Evolutionary conservation across 495 filamentous ascomycete species (phyloP), one percentile per base, ranked within the genome.

Genomic region (Tuber umbilicatum): DNA sequence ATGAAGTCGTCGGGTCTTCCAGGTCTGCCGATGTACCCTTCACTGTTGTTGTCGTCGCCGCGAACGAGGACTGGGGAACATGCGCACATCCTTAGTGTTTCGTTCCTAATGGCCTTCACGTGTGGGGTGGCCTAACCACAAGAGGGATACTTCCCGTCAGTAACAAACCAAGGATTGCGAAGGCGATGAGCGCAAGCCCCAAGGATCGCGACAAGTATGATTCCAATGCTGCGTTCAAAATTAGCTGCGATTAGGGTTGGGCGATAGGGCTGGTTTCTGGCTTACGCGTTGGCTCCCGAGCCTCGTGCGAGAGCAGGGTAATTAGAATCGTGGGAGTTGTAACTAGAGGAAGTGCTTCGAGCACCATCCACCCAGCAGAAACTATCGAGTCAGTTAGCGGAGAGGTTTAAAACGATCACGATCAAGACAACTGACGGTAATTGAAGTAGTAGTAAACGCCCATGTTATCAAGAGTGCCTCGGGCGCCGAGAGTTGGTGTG

Each of bases 101-200:
- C 19, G 71, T 55, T 69, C 14, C 41, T 37, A 60, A 21, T 60
- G 27, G 38, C 72, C 68, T 40, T 73, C 50, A 50, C 70, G 50
- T 31, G 35, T 50, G 27, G 5, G 85, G 74, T 70, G 27, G 39
- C 68, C 79, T 70, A 69, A 81, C 80, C 3, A 87, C 88, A 27
- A 96, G 83, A 0, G 93, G 93, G n/a, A 97, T 86, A 7, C 88
- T 87, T 72, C 93, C 93, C 0, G 91, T 91, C 2, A 94, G 84
- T 73, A 94, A 86, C 45, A 93, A 83, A 9, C 87, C 87, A 45
- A 94, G 82, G 17, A 88, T 76, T 50, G 89, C 90, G 31, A 97
- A 83, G 40, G 90, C 85, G 31, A 97, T 79, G 40, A 93, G 84
- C 35, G 88, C 82, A 47, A 96, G 82, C 67, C 92, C 92, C 0